Evolutionary conservation across 768 basidiomycete species (phyloP).

Genomic region (Crepidotus variabilis): DNA sequence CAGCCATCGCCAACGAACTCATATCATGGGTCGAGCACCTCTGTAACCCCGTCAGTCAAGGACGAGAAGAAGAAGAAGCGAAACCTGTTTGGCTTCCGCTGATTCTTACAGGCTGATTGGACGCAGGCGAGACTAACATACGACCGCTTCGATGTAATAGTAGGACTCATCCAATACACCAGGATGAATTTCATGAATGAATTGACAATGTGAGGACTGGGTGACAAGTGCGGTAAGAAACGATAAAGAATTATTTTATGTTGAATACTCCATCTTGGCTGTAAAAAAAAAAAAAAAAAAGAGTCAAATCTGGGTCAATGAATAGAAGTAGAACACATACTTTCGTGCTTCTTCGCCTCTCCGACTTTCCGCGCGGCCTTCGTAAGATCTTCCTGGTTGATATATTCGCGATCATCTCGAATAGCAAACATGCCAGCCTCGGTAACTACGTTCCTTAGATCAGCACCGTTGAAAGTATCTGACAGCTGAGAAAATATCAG

Average conservation of each 20-base stretch:
- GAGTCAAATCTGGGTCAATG: slow-evolving; percentile 3
- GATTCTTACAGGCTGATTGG: not conserved
- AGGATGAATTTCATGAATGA: not conserved
- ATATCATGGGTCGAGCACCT: slow-evolving; percentile 39
- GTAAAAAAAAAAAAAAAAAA: slow-evolving; percentile 4
- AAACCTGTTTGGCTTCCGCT: slow-evolving; percentile 62
- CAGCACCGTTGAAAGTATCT: slow-evolving; percentile 95
- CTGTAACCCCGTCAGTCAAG: slow-evolving; percentile 31
- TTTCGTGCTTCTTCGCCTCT: slow-evolving; percentile 98
- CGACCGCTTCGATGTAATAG: not conserved
- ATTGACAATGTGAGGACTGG: too few relatives aligned
- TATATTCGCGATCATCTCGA: slow-evolving; percentile 90
- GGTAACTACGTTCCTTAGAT: slow-evolving; percentile 91
- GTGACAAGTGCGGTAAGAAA: not conserved
- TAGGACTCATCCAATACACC: not conserved
- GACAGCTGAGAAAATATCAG: slow-evolving; percentile 50
- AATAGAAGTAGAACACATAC: slow-evolving; percentile 41
- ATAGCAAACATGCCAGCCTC: slow-evolving; percentile 99
- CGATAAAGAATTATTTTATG: slow-evolving; percentile 23
- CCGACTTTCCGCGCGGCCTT: slow-evolving; percentile 95
- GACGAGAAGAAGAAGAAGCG: slow-evolving; percentile 78
- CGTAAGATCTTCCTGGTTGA: slow-evolving; percentile 92
- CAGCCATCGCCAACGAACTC: slow-evolving; percentile 55
- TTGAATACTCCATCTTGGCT: slow-evolving; percentile 56
- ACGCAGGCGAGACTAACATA: too few relatives aligned